phyloP scores from a whole-genome alignment of 176 grass and related monocot species.

The Zea luxurians region DNA sequence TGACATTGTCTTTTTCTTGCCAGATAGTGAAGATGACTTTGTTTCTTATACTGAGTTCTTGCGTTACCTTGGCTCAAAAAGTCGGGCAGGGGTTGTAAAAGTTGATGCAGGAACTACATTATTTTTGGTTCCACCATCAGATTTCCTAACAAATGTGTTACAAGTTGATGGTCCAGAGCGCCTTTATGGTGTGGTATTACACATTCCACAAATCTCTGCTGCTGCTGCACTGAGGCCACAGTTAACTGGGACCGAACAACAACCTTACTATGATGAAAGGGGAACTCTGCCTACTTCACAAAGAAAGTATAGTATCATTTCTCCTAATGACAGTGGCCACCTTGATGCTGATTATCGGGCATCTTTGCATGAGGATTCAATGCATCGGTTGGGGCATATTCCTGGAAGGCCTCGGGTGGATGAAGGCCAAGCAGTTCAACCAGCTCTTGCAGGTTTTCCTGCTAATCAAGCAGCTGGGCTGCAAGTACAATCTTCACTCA shows the following conservation, averaged over 20 bases:
- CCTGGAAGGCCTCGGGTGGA: constrained; percentile 35
- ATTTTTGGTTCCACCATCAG: constrained; percentile 88
- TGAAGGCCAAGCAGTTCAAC: constrained; percentile 40
- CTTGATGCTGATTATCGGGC: constrained; percentile 41
- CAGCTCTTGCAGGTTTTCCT: constrained; percentile 34
- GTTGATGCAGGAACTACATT: constrained; percentile 71
- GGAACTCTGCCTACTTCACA: constrained; percentile 36
- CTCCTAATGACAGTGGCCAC: constrained; percentile 31
- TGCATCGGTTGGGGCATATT: constrained; percentile 36
- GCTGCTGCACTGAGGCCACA: constrained; percentile 50
- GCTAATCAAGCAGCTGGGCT: constrained; percentile 39
- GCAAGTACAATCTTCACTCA: constrained; percentile 57
- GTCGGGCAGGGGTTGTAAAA: constrained; percentile 91
- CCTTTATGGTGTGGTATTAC: constrained; percentile 86
- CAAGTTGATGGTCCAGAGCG: constrained; percentile 80
- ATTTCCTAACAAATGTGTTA: constrained; percentile 78
- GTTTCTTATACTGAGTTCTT: constrained; percentile 96
- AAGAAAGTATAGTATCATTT: constrained; percentile 43
- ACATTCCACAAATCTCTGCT: constrained; percentile 65
- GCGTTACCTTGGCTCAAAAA: constrained; percentile 74
- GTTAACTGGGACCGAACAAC: constrained; percentile 36
- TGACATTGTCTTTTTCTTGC: constrained; percentile 82
- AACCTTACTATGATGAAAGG: constrained; percentile 49
- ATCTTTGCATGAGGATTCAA: constrained; percentile 36
- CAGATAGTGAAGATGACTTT: constrained; percentile 88